Base-by-base conservation (phyloP, 306 rosid species). In the Vicia sativa region DNA sequence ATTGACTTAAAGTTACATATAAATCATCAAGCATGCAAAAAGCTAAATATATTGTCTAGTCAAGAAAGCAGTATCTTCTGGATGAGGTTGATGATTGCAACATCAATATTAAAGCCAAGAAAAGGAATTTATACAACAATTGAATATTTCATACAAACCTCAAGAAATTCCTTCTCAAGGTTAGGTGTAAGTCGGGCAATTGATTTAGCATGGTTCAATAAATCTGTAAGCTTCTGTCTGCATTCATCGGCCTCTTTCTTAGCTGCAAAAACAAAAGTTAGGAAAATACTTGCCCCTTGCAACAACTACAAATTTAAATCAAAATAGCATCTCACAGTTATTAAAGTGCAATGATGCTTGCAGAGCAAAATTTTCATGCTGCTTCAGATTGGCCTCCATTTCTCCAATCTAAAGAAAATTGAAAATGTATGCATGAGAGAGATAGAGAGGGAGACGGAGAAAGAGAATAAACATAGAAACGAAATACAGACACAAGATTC, bases 151-250 rank as follows among this genome's bases (percentile, higher is more conserved):
- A 34, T 18, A 79, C 84, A 73, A 74, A 92, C 98, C 98, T 93
- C 84, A 35, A 88, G 87, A 86, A 93, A 93, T 77, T 80, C 88
- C 81, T 79, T 86, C 83, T 86, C 82, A 13, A 90, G 84, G 25
- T 82, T 87, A 9, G 91, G 81, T 55, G 98, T 93, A 71, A 93
- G 81, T 31, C 58, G 77, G 2, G 90, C 96, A 75, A 90, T 58
- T 28, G 93, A 90, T 63, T 90, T 91, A 11, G 98, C 98, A 67
- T 62, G 54, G 79, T 77, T 88, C 75, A 84, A 81, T 63, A 82
- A 80, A 21, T 52, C 82, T 50, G 71, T 63, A 26, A 93, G 96
- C 74, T 79, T 80, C 74, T 78, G 80, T 68, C 79, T 72, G 64
- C 67, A 78, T 76, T 72, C 72, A 72, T 81, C 91, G 8, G 74